Percentiles rank a stretch among this genome's conserved stretches.
Conservation (phyloP, 345 rosid species). For the Melaleuca alternifolia region DNA sequence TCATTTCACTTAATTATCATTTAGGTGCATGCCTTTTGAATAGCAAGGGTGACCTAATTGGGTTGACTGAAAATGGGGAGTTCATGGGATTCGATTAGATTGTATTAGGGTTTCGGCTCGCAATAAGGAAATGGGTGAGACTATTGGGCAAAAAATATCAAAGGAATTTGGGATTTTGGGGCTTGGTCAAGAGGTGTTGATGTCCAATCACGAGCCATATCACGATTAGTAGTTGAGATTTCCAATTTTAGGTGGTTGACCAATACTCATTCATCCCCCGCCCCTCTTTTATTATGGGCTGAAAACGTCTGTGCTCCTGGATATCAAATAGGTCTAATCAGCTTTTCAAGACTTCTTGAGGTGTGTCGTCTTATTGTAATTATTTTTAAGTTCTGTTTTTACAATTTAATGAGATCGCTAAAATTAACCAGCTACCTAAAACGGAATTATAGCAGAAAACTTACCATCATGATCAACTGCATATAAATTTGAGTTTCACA, state of each 20-base stretch:
- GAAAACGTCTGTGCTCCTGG: not conserved
- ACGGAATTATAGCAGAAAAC: not conserved
- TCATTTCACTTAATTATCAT: not conserved
- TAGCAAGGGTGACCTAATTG: not conserved
- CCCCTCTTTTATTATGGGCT: too few species aligned
- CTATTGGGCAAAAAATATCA: not conserved
- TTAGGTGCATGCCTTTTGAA: not conserved
- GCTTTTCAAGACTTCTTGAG: not conserved
- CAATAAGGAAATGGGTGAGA: not conserved
- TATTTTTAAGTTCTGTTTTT: not conserved
- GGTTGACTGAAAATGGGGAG: not conserved
- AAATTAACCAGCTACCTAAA: too few species aligned
- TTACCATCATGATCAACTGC: rapidly evolving
- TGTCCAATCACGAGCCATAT: not conserved
- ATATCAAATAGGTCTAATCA: not conserved
- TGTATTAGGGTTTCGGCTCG: not conserved
- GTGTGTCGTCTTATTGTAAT: not conserved
- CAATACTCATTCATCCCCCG: not conserved
- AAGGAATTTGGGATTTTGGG: not conserved
- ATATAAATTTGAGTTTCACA: not conserved
- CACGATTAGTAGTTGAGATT: conserved; percentile 11
- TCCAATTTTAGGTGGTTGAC: conserved; percentile 11
- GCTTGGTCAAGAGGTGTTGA: not conserved
- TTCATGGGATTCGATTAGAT: not conserved
- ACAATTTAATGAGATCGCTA: not conserved